phyloP scores from a whole-genome alignment of 345 rosid species.

The Brassica incana region DNA sequence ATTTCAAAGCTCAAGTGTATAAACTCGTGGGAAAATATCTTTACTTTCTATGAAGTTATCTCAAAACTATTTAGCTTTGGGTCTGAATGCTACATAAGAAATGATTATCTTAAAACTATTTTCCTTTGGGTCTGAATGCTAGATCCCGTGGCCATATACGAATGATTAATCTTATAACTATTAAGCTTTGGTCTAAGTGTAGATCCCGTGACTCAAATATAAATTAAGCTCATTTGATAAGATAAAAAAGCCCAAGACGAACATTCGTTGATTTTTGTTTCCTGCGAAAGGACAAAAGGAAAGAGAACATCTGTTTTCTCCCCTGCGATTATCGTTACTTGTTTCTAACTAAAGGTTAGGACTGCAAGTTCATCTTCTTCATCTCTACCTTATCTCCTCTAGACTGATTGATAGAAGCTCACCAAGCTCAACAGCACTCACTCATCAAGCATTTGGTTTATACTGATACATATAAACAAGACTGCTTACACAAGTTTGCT shows the following conservation, averaged over 20 bases:
- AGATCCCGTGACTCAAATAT: background rate
- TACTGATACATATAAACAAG: background rate
- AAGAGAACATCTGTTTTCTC: background rate
- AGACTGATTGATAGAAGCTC: conserved; percentile 79
- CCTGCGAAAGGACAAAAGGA: background rate
- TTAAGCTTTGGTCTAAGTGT: background rate
- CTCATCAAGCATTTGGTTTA: conserved; percentile 75
- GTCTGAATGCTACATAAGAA: background rate
- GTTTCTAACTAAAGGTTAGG: background rate
- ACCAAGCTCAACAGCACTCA: conserved; percentile 93
- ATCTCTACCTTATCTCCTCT: background rate
- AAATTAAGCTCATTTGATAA: background rate
- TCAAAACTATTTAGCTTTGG: background rate
- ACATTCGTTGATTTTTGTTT: background rate
- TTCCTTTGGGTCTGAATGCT: background rate
- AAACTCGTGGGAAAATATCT: background rate
- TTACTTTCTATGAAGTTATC: background rate
- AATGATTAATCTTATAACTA: background rate
- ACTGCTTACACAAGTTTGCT: background rate
- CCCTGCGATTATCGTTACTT: background rate
- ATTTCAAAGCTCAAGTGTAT: background rate
- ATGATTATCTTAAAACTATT: too few relatives aligned
- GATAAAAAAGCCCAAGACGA: background rate
- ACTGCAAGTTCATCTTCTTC: background rate
- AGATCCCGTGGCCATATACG: background rate